phyloP scores from a whole-genome alignment of 495 filamentous ascomycete genomes.

The Aeminium ludgeri region DNA sequence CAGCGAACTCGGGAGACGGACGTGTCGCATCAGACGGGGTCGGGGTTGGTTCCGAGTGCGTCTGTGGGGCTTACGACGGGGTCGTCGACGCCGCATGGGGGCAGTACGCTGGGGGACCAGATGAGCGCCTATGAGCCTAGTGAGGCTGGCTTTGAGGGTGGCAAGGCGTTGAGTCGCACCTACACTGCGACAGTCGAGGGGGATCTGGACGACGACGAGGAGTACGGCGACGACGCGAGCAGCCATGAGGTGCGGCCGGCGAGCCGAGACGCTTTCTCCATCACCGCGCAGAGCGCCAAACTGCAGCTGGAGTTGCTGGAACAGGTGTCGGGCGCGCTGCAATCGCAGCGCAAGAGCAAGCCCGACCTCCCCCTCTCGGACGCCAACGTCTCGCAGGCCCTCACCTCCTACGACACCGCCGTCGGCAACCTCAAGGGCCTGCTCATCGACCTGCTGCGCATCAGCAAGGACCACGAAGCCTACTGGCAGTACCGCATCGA shows the following conservation, averaged over 20 bases:
- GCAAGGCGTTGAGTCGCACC: constrained; percentile 12
- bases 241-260: constrained; percentile 52
- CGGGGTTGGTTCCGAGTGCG: constrained; percentile 12
- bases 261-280: constrained; percentile 82
- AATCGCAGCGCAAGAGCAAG: constrained; percentile 51
- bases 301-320: constrained; percentile 78
- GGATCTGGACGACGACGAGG: constrained; percentile 53
- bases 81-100: constrained; percentile 24
- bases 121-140: constrained; percentile 44
- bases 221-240: constrained; percentile 68
- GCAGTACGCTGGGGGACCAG: constrained; percentile 31
- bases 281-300: constrained; percentile 86
- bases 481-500: constrained; percentile 95
- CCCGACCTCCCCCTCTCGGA: constrained; percentile 56
- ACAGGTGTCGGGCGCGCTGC: constrained; percentile 66
- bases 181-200: constrained; percentile 31
- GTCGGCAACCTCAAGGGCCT: constrained; percentile 75
- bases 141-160: constrained; percentile 34
- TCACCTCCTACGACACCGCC: constrained; percentile 77
- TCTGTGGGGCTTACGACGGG: constrained; percentile 32
- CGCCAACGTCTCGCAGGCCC: constrained; percentile 54
- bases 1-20: constrained; percentile 32
- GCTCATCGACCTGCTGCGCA: constrained; percentile 73
- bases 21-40: constrained; percentile 16
- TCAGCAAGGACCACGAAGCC: constrained; percentile 79